A percentile compares a stretch with the other conserved stretches of the same genome.
Conservation (phyloP, 2,329 filamentous ascomycete genomes). For the Diaporthe sp. region DNA sequence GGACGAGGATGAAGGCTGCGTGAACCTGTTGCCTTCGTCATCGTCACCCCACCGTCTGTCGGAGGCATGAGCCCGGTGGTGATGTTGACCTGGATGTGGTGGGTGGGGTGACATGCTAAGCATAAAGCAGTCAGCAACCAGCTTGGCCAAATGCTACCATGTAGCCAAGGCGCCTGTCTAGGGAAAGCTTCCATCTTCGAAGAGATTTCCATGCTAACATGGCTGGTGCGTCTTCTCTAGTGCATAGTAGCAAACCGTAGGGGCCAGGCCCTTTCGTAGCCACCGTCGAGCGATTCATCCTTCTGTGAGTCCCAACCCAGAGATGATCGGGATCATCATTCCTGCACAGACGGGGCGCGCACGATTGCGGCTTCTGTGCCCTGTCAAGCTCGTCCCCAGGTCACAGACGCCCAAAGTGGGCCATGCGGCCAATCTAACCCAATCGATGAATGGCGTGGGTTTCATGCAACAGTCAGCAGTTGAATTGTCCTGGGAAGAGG, state of each 20-base stretch:
- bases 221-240: background rate
- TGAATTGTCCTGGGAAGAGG: background rate
- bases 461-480: conserved; percentile 31
- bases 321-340: conserved; percentile 7
- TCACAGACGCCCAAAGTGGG: conserved; percentile 19
- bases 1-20: conserved; percentile 2
- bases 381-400: conserved; percentile 22
- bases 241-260: background rate
- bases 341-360: conserved; percentile 30
- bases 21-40: conserved; percentile 15
- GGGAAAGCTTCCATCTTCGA: conserved; percentile 26
- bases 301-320: background rate
- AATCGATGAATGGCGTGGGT: conserved; percentile 23
- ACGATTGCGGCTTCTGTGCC: conserved; percentile 7
- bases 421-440: conserved; percentile 6
- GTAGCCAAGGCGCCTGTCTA: conserved; percentile 17
- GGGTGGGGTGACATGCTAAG: conserved; percentile 13
- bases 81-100: background rate
- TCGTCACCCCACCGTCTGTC: conserved; percentile 11
- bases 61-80: background rate
- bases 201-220: conserved; percentile 19
- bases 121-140: conserved; percentile 12
- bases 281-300: conserved; percentile 2
- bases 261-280: conserved; percentile 1
- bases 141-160: conserved; percentile 2